A percentile compares a stretch with the other conserved stretches of the same genome.
Conservation (phyloP, 139 green algal species). For the Nannochloris sp. region DNA sequence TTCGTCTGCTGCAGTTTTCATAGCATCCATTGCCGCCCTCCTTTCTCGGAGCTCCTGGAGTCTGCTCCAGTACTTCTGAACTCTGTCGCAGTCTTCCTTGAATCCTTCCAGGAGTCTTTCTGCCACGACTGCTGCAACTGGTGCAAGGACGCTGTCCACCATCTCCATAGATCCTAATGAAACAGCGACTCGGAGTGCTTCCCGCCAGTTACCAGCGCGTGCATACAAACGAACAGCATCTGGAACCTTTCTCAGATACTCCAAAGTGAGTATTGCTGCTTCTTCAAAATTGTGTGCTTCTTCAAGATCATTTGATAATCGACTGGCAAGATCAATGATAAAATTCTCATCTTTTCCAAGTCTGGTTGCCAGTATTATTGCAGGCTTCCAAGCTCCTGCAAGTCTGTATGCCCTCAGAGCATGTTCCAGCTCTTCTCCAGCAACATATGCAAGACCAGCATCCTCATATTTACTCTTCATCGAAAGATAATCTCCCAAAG, state of each 20-base stretch:
- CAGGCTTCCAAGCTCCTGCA: constrained; percentile 67
- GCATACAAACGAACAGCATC: constrained; percentile 49
- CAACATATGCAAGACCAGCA: constrained; percentile 57
- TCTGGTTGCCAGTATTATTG: constrained; percentile 52
- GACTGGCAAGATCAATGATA: constrained; percentile 41
- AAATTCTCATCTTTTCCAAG: constrained; percentile 23
- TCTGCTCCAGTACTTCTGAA: constrained; percentile 67
- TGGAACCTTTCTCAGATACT: constrained; percentile 58
- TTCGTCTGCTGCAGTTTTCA: constrained; percentile 2
- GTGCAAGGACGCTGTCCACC: constrained; percentile 38
- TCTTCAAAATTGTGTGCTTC: constrained; percentile 34
- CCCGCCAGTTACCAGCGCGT: constrained; percentile 42
- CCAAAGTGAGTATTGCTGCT: constrained; percentile 50
- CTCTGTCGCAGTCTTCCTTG: constrained; percentile 38
- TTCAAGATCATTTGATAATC: constrained; percentile 59
- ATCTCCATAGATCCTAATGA: constrained; percentile 25
- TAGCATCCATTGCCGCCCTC: constrained; percentile 5
- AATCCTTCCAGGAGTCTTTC: constrained; percentile 22
- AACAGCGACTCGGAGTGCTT: constrained; percentile 29
- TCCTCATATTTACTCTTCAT: constrained; percentile 45
- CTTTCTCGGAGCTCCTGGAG: constrained; percentile 50
- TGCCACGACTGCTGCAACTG: constrained; percentile 36
- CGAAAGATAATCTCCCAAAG: constrained; percentile 43
- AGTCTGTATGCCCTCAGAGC: constrained; percentile 61
- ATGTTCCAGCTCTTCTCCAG: constrained; percentile 34